phyloP scores from a whole-genome alignment of 352 stramenopile genomes.

The Pythium guiyangense region DNA sequence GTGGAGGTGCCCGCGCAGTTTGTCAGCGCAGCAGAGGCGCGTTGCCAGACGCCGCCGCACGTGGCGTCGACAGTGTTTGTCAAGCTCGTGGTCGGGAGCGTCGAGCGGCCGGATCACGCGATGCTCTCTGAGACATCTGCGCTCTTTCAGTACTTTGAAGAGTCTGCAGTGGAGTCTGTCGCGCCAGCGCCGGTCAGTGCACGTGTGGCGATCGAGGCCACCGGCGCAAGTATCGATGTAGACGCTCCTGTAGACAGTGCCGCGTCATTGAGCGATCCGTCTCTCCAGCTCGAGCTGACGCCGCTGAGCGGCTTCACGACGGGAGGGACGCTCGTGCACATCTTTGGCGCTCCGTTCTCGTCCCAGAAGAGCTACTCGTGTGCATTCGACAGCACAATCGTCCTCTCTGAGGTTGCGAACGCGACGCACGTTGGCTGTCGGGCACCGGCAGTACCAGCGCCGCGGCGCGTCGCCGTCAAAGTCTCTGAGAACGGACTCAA shows the following conservation, averaged over 20 bases:
- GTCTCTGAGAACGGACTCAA: conserved; percentile 56
- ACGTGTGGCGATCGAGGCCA: conserved; percentile 21
- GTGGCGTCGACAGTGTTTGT: conserved; percentile 23
- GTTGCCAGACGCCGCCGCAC: conserved; percentile 28
- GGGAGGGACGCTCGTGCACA: conserved; percentile 53
- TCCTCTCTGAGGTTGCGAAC: conserved; percentile 44
- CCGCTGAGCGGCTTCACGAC: conserved; percentile 34
- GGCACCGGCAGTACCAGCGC: conserved; percentile 26
- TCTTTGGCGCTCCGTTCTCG: conserved; percentile 31
- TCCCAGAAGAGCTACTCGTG: conserved; percentile 33
- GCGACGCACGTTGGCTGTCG: conserved; percentile 51
- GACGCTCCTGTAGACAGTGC: conserved; percentile 39
- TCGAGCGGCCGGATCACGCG: conserved; percentile 7
- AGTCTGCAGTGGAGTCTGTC: conserved; percentile 22
- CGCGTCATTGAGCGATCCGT: conserved; percentile 32
- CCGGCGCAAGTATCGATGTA: conserved; percentile 49
- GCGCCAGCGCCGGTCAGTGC: conserved; percentile 11
- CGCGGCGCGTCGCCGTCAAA: conserved; percentile 30
- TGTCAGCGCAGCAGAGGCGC: conserved; percentile 16
- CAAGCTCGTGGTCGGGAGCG: conserved; percentile 20
- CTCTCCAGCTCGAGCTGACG: conserved; percentile 19
- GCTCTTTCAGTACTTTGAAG: conserved; percentile 28
- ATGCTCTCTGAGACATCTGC: conserved; percentile 25
- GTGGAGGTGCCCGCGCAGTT: conserved; percentile 26
- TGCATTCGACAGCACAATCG: conserved; percentile 39